Base-by-base conservation (phyloP, 306 rosid species). In the Prunus fruticosa region DNA sequence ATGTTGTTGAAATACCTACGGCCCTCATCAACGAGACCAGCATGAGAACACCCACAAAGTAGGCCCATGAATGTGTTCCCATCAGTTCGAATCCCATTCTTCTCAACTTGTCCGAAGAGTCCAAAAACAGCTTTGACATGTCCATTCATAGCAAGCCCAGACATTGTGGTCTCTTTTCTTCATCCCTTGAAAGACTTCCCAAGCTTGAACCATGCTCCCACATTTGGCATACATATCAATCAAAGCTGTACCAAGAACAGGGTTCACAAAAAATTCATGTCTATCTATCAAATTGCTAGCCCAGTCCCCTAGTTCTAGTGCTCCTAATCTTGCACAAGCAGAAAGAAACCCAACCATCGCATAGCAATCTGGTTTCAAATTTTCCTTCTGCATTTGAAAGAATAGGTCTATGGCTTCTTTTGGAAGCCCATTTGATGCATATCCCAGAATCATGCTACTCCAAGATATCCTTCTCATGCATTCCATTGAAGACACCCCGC, bases 141-240 rank as follows among this genome's bases (percentile, higher is more conserved):
- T 32, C 97, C 94, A 73, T 82, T 83, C 90, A 89, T 83, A 50
- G 95, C 87, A 53, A 91, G 84, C 66, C 93, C 95, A 34, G 87
- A 85, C 54, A 91, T 86, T 46, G 79, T 58, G 76, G 64, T 91
- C 95, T 82, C 78, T 91, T 41, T 34, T 76, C 76, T 83, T 86
- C 91, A 91, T 86, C 78, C 14, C 70, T 79, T 73, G 77, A 64
- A 89, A 91, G 76, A 86, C 69, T 81, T 82, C 84, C 91, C 87
- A 73, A 2, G 92, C 91, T 43, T 34, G 86, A 18, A 15, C 73
- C 85, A 91, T 53, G 14, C 86, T 86, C 63, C 97, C 97, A 77
- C 97, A 89, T 85, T 91, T 91, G 6, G 93, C 86, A 69, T 88
- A 88, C 77, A 91, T 83, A 80, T 89, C 97, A 72, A 91, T 89